Percentiles rank a stretch among this genome's conserved stretches.
These are phyloP conservation scores for Colletotrichum sp. DNA, from an alignment of 2,329 filamentous ascomycete species.

Conservation along the genomic window DNA sequence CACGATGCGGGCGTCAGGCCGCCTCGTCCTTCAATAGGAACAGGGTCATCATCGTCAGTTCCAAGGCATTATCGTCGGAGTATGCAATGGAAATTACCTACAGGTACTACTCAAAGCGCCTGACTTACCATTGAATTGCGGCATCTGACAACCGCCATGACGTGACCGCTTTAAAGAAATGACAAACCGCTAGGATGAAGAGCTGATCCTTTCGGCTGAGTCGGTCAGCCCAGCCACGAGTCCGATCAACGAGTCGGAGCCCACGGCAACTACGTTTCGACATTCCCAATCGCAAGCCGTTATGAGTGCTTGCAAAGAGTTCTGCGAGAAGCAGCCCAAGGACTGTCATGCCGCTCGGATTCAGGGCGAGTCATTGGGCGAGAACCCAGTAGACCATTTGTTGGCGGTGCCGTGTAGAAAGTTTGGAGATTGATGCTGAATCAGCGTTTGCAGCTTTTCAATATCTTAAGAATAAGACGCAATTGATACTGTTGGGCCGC, in stretches of 20 bases:
- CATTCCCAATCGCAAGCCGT: neutral
- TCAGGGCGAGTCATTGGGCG: neutral
- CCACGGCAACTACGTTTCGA: neutral
- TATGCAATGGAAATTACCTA: neutral
- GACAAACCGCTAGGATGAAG: neutral
- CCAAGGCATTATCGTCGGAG: rapidly evolving
- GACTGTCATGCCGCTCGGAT: neutral
- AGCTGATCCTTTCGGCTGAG: neutral
- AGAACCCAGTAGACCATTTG: neutral
- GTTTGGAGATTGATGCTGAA: neutral
- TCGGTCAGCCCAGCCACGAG: too few relatives aligned
- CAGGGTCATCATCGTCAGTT: neutral
- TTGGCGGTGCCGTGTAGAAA: neutral
- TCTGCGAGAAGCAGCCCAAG: neutral
- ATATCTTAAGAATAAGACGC: rapidly evolving
- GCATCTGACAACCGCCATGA: neutral
- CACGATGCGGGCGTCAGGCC: neutral
- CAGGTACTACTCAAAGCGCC: neutral
- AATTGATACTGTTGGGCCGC: neutral
- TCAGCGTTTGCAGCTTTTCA: neutral
- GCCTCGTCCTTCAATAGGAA: neutral
- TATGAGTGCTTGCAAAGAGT: neutral
- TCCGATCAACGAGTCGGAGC: too few relatives aligned
- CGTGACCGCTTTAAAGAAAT: neutral
- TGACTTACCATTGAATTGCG: rapidly evolving